Conservation (phyloP, 1,139 yeast species). For the Kodamaea sp. region DNA sequence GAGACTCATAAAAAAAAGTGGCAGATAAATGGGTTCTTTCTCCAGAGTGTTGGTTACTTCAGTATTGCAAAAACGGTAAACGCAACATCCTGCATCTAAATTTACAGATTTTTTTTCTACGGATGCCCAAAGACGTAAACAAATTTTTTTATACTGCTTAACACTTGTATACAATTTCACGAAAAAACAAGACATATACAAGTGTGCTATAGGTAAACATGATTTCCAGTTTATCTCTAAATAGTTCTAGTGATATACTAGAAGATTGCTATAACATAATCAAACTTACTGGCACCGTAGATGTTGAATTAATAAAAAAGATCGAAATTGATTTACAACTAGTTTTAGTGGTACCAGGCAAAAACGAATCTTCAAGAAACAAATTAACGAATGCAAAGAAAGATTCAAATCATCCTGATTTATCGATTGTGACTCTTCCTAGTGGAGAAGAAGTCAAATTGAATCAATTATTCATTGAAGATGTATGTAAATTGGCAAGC, state of each 20-base stretch:
- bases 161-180: slow-evolving; percentile 2
- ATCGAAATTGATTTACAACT: slow-evolving; percentile 47
- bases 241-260: slow-evolving; percentile 36
- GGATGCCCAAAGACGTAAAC: too few species aligned
- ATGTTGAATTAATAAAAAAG: slow-evolving; percentile 21
- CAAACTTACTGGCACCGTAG: slow-evolving; percentile 25
- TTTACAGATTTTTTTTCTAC: too few species aligned
- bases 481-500: slow-evolving; percentile 56
- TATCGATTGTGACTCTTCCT: slow-evolving; percentile 48
- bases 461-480: slow-evolving; percentile 54
- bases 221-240: slow-evolving; percentile 9
- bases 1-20: too few species aligned
- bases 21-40: too few species aligned
- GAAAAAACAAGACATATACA: not conserved
- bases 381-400: slow-evolving; percentile 27
- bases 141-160: too few species aligned
- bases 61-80: too few species aligned
- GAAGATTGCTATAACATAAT: slow-evolving; percentile 37
- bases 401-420: slow-evolving; percentile 25
- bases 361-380: slow-evolving; percentile 53
- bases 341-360: slow-evolving; percentile 48
- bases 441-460: slow-evolving; percentile 61
- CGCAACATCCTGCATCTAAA: too few species aligned
- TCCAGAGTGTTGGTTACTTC: too few species aligned
- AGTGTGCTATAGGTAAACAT: too few species aligned